Conservation (phyloP, 257 asterid species). For the Penstemon eatonii region DNA sequence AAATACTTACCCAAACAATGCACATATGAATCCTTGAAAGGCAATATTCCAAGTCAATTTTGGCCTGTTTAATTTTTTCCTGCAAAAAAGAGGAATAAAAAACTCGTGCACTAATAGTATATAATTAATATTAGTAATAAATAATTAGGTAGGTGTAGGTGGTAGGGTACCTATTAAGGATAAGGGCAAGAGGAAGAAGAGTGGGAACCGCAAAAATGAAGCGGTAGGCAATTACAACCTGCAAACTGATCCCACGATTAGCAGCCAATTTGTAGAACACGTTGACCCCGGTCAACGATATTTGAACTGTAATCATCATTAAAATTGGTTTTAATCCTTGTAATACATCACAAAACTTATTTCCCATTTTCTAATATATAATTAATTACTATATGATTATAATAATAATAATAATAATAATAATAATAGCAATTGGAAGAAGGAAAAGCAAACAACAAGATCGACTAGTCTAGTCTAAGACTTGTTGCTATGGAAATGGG, state of each 20-base stretch:
- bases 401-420: not conserved
- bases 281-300: slow-evolving; percentile 41
- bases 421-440: not conserved
- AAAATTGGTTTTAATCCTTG: slow-evolving; percentile 57
- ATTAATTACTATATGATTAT: not conserved
- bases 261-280: slow-evolving; percentile 57
- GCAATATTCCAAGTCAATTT: slow-evolving; percentile 48
- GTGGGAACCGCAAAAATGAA: slow-evolving; percentile 57
- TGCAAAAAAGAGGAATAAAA: slow-evolving; percentile 26
- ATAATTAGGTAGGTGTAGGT: too few relatives aligned
- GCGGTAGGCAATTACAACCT: slow-evolving; percentile 62
- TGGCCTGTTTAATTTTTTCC: slow-evolving; percentile 44
- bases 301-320: slow-evolving; percentile 56
- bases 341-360: slow-evolving; percentile 29
- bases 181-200: slow-evolving; percentile 61
- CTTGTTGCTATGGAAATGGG: not conserved
- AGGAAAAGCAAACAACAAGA: not conserved
- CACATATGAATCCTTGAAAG: slow-evolving; percentile 43
- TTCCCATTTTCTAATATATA: slow-evolving; percentile 33
- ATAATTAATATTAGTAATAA: too few relatives aligned
- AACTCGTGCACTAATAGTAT: not conserved
- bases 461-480: not conserved
- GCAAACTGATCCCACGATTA: slow-evolving; percentile 44
- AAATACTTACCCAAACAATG: slow-evolving; percentile 53
- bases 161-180: slow-evolving; percentile 46